These are phyloP conservation scores for Hawksworthiomyces lignivorus DNA, from an alignment of 2,329 filamentous ascomycete genomes.

Conservation along the genomic window DNA sequence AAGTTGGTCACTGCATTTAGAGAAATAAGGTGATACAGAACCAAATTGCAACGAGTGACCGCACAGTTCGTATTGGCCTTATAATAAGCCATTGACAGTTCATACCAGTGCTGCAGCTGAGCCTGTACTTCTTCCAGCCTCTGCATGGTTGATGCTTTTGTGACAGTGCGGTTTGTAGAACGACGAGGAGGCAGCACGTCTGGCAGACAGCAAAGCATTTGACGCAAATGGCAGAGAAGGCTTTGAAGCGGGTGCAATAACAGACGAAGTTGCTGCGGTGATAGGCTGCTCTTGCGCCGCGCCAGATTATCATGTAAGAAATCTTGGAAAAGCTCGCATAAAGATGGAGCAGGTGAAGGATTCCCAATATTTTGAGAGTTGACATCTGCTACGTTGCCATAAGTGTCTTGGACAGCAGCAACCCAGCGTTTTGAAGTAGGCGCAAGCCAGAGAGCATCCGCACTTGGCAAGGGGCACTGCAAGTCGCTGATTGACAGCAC, in stretches of 20 bases:
- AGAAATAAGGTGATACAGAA: conserved; percentile 63
- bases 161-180: conserved; percentile 37
- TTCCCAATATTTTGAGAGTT: no score
- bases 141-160: conserved; percentile 50
- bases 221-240: conserved; percentile 55
- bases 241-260: conserved; percentile 62
- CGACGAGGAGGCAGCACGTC: conserved; percentile 39
- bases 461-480: conserved; percentile 52
- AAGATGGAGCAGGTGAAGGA: conserved; percentile 27
- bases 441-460: conserved; percentile 57
- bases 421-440: conserved; percentile 53
- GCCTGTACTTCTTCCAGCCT: conserved; percentile 58
- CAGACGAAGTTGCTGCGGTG: conserved; percentile 54
- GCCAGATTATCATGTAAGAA: conserved; percentile 58
- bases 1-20: conserved; percentile 63
- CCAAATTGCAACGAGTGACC: conserved; percentile 56
- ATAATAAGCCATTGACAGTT: conserved; percentile 49
- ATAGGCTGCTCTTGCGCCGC: conserved; percentile 33
- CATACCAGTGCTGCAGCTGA: conserved; percentile 59
- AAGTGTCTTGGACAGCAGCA: conserved; percentile 48
- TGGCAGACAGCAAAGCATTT: conserved; percentile 58
- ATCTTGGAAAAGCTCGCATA: conserved; percentile 59
- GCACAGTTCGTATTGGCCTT: conserved; percentile 50
- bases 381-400: conserved; percentile 41
- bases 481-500: conserved; percentile 60